Evolutionary conservation across 768 basidiomycete genomes (phyloP).

Genomic region (Tephrocybe sp.): DNA sequence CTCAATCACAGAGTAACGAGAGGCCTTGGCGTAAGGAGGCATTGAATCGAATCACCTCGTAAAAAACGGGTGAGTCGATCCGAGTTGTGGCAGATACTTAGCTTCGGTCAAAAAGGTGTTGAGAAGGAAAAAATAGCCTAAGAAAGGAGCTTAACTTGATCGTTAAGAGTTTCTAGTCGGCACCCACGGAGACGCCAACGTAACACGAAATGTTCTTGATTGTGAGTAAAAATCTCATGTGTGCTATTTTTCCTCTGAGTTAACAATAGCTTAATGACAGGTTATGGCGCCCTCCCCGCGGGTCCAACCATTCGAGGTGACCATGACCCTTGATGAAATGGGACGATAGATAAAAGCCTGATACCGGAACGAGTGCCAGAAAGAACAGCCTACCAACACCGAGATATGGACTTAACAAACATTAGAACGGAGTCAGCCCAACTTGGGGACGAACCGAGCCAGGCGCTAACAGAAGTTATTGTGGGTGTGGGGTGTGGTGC

Average conservation of each 20-base stretch:
- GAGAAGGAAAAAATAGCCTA: not conserved
- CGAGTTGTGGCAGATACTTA: constrained; percentile 10
- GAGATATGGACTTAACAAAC: not conserved
- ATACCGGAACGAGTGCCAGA: not conserved
- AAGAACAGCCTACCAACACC: not conserved
- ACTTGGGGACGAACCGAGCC: not conserved
- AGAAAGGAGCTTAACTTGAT: not conserved
- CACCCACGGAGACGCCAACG: constrained; percentile 1
- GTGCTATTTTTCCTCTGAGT: too few relatives aligned
- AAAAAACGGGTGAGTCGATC: not conserved
- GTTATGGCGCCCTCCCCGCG: too few relatives aligned
- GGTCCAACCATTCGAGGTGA: too few relatives aligned
- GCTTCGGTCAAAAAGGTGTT: not conserved
- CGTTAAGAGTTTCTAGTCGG: not conserved
- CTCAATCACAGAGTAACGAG: not conserved
- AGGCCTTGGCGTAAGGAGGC: not conserved
- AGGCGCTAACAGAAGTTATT: not conserved
- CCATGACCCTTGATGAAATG: not conserved
- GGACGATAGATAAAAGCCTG: not conserved
- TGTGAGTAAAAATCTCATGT: too few relatives aligned
- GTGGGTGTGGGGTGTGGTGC: too few relatives aligned
- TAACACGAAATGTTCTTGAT: not conserved
- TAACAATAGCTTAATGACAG: too few relatives aligned
- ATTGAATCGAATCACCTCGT: not conserved
- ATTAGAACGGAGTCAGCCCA: not conserved